A percentile compares a stretch with the other conserved stretches of the same genome.
Conservation (phyloP, 139 green algal genomes). For the Deuterostichococcus epilithicus region DNA sequence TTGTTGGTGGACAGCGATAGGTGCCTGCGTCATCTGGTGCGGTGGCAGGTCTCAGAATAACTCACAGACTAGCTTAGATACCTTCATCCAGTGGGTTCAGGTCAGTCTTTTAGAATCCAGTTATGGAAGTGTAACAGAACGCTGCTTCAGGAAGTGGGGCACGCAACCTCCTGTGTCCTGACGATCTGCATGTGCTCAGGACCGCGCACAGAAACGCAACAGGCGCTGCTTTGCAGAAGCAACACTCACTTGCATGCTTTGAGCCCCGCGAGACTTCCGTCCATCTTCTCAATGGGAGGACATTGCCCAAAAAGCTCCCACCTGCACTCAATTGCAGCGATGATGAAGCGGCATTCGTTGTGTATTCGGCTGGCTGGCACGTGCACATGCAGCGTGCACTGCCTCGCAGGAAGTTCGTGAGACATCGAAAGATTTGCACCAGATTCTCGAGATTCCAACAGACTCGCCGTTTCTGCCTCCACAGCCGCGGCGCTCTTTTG, state of each 20-base stretch:
- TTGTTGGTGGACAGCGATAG: constrained; percentile 91
- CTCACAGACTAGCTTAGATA: background rate
- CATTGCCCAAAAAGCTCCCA: constrained; percentile 75
- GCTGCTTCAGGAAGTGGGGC: background rate
- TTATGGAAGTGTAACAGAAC: background rate
- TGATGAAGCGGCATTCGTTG: background rate
- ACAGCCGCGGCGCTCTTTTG: constrained; percentile 52
- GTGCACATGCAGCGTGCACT: background rate
- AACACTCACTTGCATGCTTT: constrained; percentile 73
- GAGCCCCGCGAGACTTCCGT: constrained; percentile 73
- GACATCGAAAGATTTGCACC: background rate
- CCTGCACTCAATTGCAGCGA: constrained; percentile 34
- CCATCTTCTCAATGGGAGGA: constrained; percentile 91
- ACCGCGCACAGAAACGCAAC: no score
- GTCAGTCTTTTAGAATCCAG: no score
- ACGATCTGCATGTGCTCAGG: no score
- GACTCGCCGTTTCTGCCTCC: constrained; percentile 63
- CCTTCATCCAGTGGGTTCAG: background rate
- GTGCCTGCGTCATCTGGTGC: constrained; percentile 45
- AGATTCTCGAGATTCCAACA: background rate
- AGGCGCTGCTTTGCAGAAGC: no score
- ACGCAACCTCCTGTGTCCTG: background rate
- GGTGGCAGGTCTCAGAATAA: background rate
- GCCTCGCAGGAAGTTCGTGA: background rate
- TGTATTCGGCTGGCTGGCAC: background rate